Evolutionary conservation across 2,329 filamentous ascomycete species (phyloP).

Genomic region (Diaporthe ampelina): DNA sequence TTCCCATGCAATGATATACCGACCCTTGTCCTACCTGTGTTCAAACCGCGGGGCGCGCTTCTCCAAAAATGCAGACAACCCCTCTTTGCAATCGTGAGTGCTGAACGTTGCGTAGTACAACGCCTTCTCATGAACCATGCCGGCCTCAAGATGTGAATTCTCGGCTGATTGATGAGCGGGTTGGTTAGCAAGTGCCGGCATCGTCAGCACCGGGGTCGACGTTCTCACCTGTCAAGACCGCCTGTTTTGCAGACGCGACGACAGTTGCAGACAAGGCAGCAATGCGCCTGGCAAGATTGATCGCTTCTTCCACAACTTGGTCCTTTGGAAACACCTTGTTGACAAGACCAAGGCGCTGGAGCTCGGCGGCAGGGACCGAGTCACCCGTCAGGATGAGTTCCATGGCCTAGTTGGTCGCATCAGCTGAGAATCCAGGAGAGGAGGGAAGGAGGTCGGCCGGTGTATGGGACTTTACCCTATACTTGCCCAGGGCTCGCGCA

Average conservation of each 20-base stretch:
- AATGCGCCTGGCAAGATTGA: conserved; percentile 55
- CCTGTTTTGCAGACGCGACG: conserved; percentile 58
- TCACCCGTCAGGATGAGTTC: conserved; percentile 60
- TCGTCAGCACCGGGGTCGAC: neutral
- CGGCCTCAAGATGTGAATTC: conserved; percentile 55
- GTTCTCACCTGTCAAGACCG: conserved; percentile 56
- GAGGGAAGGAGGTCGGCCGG: neutral
- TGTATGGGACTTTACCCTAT: conserved; percentile 45
- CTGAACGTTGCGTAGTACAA: conserved; percentile 55
- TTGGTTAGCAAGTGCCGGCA: neutral
- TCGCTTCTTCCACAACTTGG: conserved; percentile 54
- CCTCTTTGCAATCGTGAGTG: conserved; percentile 56
- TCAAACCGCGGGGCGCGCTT: conserved; percentile 49
- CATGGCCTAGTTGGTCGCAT: conserved; percentile 54
- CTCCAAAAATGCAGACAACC: conserved; percentile 57
- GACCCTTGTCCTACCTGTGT: conserved; percentile 17
- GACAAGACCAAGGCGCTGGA: conserved; percentile 57
- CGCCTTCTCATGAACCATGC: conserved; percentile 53
- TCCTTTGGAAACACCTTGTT: conserved; percentile 53
- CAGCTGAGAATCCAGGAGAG: conserved; percentile 23
- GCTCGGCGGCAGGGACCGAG: conserved; percentile 52
- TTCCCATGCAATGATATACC: neutral
- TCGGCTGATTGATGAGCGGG: conserved; percentile 52
- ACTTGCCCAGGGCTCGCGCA: conserved; percentile 52
- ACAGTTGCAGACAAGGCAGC: conserved; percentile 57